Evolutionary conservation across 306 rosid species (phyloP).

Genomic region (Dalbergia cultrata): DNA sequence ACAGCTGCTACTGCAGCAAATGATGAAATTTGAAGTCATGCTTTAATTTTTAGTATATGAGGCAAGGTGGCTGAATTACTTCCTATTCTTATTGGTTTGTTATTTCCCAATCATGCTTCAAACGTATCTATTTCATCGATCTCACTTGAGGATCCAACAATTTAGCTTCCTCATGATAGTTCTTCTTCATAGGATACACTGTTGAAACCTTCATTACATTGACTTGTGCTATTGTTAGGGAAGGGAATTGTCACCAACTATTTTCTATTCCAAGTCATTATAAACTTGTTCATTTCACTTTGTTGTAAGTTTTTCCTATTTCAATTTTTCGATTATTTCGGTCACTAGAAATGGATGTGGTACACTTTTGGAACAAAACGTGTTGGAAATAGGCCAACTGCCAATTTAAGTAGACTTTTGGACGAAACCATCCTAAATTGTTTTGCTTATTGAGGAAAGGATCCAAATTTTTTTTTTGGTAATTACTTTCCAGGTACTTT

Average conservation of each 20-base stretch:
- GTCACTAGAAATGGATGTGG: neutral
- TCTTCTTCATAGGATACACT: too few relatives aligned
- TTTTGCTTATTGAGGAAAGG: constrained; percentile 6
- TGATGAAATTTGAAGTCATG: neutral
- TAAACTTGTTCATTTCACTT: too few relatives aligned
- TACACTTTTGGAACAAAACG: neutral
- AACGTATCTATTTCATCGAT: neutral
- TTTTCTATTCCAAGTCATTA: too few relatives aligned
- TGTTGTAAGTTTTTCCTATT: too few relatives aligned
- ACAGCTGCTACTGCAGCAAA: neutral
- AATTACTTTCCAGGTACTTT: neutral
- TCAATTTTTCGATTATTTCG: too few relatives aligned
- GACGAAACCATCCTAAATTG: neutral
- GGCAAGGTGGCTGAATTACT: neutral
- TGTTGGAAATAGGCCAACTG: neutral
- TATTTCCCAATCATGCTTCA: neutral
- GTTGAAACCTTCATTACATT: neutral
- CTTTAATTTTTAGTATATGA: neutral
- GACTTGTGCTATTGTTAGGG: too few relatives aligned
- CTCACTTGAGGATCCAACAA: neutral
- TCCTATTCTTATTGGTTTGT: too few relatives aligned
- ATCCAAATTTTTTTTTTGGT: neutral
- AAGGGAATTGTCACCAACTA: too few relatives aligned
- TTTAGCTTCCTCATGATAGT: too few relatives aligned
- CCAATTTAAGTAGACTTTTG: neutral